phyloP scores from a whole-genome alignment of 2,329 filamentous ascomycete genomes.

The Colletotrichum godetiae region DNA sequence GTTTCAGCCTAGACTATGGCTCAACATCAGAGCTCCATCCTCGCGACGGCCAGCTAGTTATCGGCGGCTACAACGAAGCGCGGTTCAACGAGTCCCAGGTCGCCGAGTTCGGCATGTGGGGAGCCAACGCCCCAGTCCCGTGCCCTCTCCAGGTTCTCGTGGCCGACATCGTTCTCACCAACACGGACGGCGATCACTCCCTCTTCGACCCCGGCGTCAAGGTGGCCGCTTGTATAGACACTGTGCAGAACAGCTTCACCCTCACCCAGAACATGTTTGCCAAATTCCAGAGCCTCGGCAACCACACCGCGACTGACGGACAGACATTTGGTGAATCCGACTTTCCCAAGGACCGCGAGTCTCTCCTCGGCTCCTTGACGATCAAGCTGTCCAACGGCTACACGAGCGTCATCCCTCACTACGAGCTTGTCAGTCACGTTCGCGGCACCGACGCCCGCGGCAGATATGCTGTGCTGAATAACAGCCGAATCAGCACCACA shows the following conservation, averaged over 20 bases:
- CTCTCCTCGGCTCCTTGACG: conserved; percentile 31
- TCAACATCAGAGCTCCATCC: conserved; percentile 34
- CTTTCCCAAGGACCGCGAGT: conserved; percentile 23
- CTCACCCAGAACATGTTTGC: conserved; percentile 35
- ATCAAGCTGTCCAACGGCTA: conserved; percentile 36
- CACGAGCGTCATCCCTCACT: conserved; percentile 36
- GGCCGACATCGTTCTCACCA: conserved; percentile 34
- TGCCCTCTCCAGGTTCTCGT: conserved; percentile 37
- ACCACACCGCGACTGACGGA: conserved; percentile 14
- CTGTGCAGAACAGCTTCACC: conserved; percentile 35
- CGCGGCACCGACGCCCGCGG: conserved; percentile 35
- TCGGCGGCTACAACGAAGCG: conserved; percentile 35
- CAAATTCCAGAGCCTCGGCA: conserved; percentile 19
- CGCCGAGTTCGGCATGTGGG: conserved; percentile 33
- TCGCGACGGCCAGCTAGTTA: conserved; percentile 32
- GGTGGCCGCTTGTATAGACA: conserved; percentile 37
- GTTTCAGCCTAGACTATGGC: conserved; percentile 34
- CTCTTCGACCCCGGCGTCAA: conserved; percentile 30
- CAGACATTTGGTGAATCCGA: background rate
- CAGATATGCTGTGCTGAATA: conserved; percentile 30
- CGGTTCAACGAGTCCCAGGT: conserved; percentile 27
- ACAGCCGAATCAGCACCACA: conserved; percentile 24
- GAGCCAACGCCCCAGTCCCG: conserved; percentile 15
- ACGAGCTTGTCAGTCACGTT: conserved; percentile 33
- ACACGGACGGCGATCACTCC: conserved; percentile 35